These are phyloP conservation scores for Bolboschoenoplectus hybrid DNA, from an alignment of 202 grass and related monocot species.

Conservation along the genomic window DNA sequence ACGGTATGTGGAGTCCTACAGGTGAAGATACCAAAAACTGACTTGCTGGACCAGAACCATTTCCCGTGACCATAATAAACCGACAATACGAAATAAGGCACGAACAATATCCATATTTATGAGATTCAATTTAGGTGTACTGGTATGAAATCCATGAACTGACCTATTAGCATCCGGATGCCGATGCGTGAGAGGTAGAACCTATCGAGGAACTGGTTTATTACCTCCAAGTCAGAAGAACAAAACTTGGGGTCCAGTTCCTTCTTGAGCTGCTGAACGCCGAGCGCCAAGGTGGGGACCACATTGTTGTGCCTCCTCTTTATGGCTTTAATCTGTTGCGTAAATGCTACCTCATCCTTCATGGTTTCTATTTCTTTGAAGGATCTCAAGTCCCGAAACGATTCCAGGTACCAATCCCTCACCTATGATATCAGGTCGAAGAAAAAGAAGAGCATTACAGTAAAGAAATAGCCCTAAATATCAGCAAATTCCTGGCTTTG, in stretches of 20 bases:
- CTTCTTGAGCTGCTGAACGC: slow-evolving; percentile 91
- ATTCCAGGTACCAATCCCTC: slow-evolving; percentile 88
- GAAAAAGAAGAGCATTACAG: slow-evolving; percentile 23
- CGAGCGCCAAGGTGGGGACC: slow-evolving; percentile 84
- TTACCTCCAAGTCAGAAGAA: slow-evolving; percentile 64
- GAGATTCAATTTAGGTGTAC: not conserved
- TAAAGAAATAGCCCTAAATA: slow-evolving; percentile 9
- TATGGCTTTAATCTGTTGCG: slow-evolving; percentile 73
- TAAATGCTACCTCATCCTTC: slow-evolving; percentile 76
- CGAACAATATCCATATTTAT: not conserved
- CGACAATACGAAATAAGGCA: not conserved
- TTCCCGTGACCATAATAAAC: not conserved
- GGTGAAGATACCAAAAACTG: not conserved
- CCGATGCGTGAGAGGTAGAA: slow-evolving; percentile 97
- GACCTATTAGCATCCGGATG: slow-evolving; percentile 97
- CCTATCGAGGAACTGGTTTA: slow-evolving; percentile 81
- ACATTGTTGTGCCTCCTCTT: slow-evolving; percentile 92
- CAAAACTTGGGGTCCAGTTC: slow-evolving; percentile 52
- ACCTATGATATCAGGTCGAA: slow-evolving; percentile 51
- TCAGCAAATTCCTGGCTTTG: not conserved
- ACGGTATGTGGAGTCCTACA: not conserved
- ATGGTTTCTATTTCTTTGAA: slow-evolving; percentile 68
- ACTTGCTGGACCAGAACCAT: not conserved
- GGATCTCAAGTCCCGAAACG: slow-evolving; percentile 79
- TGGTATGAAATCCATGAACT: slow-evolving; percentile 30